Base-by-base conservation (phyloP, 805 yeast genomes). In the Metschnikowia drakensbergensis region DNA sequence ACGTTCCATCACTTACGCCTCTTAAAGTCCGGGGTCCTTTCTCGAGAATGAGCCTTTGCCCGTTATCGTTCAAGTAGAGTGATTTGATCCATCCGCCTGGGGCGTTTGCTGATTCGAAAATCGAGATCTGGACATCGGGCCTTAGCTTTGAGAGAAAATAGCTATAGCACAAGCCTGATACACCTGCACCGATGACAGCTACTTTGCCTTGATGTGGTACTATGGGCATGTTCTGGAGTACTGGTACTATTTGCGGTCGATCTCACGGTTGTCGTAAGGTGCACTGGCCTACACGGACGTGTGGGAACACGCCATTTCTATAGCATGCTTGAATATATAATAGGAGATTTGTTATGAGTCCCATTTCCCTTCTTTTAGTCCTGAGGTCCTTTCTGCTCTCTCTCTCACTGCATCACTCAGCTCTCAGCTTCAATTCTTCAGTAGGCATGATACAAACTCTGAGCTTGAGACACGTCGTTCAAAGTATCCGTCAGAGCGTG, bases 1-100 rank as follows among this genome's bases (percentile, higher is more conserved):
- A 67, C 0, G 90, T 81, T 0, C 98, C 98, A 36, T 82, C 82
- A 47, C 89, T 86, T 5, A 80, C 80, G 0, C 96, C 96, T 51
- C 97, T 71, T 38, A 94, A 69, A 0, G 98, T 94, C 43, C 98
- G 71, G 0, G 99, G 98, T 0, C 98, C 99, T 53, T 84, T 85
- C 58, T 94, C 98, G 29, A 88, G 64, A 3, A 74, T 50, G 0
- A 76, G 63, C 2, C 56, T 54, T 5, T 58, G 55, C 8, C 55
- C 58, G 17, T 51, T 57, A 4, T 60, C 70, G 27, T 58, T 58
- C 60, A 71, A 42, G 10, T 53, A 55, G 49, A 77, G 70, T 1
- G 89, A 76, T 37, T 76, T 66, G 60, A 92, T 86, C 78, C 86
- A 91, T 0, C 99, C 99, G 10, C 97, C 97, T 4, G 80, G 66